These are phyloP conservation scores for Odontarrhena argentea DNA, from an alignment of 345 rosid species.

Conservation along the genomic window DNA sequence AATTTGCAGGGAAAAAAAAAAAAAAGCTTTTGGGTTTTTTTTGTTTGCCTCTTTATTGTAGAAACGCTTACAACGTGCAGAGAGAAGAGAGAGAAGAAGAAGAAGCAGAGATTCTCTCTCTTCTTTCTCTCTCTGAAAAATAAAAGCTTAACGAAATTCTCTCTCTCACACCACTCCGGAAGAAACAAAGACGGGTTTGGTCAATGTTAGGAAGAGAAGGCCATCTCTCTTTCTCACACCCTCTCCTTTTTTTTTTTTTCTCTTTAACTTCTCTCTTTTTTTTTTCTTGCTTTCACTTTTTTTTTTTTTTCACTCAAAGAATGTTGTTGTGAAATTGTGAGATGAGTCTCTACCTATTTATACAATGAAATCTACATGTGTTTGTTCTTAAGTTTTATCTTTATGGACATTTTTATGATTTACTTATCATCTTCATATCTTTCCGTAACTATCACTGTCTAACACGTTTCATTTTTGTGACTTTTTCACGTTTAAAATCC, in stretches of 20 bases:
- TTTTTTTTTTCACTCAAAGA: no score
- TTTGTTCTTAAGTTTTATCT: no score
- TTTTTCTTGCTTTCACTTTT: no score
- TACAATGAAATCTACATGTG: no score
- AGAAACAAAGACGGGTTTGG: conserved; percentile 38
- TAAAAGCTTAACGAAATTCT: conserved; percentile 33
- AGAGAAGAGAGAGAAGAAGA: conserved; percentile 20
- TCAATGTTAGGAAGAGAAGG: conserved; percentile 44
- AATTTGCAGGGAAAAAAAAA: neutral
- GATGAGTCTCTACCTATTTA: no score
- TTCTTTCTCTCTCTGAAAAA: conserved; percentile 16
- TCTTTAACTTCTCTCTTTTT: no score
- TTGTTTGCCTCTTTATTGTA: conserved; percentile 1
- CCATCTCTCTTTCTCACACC: conserved; percentile 25
- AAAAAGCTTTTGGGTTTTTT: neutral
- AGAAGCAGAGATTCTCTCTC: conserved; percentile 33
- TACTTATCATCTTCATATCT: no score
- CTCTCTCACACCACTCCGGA: conserved; percentile 2
- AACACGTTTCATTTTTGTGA: no score
- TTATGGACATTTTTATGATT: no score
- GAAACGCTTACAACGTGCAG: conserved; percentile 34
- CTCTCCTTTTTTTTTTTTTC: neutral
- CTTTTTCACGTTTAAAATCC: no score
- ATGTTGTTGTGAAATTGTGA: no score
- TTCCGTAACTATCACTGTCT: no score